Conservation (phyloP, 2,329 filamentous ascomycete genomes). For the Ophiosphaerella korrae region DNA sequence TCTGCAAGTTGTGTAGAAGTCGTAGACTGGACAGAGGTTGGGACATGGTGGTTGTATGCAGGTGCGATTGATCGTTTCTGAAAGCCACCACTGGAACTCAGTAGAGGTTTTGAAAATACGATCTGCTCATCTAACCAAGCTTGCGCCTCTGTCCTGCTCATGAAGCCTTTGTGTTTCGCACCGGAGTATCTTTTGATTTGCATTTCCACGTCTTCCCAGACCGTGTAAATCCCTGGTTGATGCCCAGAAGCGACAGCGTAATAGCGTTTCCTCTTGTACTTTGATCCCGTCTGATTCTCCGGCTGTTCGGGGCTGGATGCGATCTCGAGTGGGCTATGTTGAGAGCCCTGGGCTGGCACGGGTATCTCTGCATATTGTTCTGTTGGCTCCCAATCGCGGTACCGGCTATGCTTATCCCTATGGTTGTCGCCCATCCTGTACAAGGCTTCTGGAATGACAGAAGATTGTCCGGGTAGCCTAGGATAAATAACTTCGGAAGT, state of each 20-base stretch:
- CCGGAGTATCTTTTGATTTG: slow-evolving; percentile 76
- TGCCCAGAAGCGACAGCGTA: slow-evolving; percentile 65
- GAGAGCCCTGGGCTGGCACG: slow-evolving; percentile 9
- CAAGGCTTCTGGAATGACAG: not conserved
- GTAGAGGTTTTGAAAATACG: not conserved
- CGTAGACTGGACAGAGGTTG: not conserved
- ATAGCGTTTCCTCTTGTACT: slow-evolving; percentile 76
- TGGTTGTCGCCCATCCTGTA: not conserved
- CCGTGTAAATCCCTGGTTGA: slow-evolving; percentile 64
- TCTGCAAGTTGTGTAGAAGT: not conserved
- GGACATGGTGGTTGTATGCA: too few relatives aligned
- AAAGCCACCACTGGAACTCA: not conserved
- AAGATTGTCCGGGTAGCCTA: not conserved
- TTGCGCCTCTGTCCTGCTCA: slow-evolving; percentile 69
- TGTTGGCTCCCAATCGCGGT: too few relatives aligned
- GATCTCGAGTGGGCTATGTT: slow-evolving; percentile 18
- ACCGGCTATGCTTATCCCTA: not conserved
- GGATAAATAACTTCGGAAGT: not conserved
- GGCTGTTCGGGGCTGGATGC: slow-evolving; percentile 18
- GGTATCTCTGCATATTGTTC: not conserved
- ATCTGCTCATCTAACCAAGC: slow-evolving; percentile 65
- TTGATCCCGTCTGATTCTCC: slow-evolving; percentile 45
- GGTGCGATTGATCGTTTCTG: too few relatives aligned
- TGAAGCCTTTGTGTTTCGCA: slow-evolving; percentile 58
- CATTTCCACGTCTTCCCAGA: slow-evolving; percentile 70